phyloP scores from a whole-genome alignment of 2,329 filamentous ascomycete species.

The Ophiostoma sp. region DNA sequence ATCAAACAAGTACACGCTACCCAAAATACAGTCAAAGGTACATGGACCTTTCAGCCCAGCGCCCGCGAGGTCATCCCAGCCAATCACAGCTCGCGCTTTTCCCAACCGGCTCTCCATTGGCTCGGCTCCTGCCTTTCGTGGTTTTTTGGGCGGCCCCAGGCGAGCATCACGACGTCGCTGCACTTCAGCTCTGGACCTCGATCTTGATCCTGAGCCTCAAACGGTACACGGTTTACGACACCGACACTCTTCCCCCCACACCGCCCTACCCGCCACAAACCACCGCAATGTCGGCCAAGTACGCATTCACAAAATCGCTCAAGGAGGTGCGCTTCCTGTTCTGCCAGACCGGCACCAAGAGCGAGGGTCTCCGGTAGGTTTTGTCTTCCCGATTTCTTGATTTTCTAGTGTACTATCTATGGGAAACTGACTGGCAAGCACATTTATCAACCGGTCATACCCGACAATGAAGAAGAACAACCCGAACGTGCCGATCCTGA shows the following conservation, averaged over 20 bases:
- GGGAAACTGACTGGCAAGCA: constrained; percentile 46
- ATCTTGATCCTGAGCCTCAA: not conserved
- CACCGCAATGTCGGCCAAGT: constrained; percentile 76
- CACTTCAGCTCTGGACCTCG: not conserved
- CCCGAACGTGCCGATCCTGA: constrained; percentile 85
- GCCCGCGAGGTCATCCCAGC: not conserved
- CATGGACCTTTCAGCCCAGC: constrained; percentile 1
- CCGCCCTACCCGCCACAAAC: not conserved
- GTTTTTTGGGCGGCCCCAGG: constrained; percentile 9
- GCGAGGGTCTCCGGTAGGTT: constrained; percentile 68
- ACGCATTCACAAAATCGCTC: constrained; percentile 80
- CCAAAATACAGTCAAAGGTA: not conserved
- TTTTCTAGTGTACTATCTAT: too few relatives aligned
- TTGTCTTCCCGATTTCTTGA: not conserved
- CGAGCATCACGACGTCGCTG: constrained; percentile 19
- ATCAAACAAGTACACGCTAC: not conserved
- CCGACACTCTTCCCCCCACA: not conserved
- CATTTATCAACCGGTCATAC: constrained; percentile 86
- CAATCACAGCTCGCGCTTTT: constrained; percentile 24
- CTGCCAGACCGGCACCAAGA: constrained; percentile 89
- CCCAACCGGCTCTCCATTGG: constrained; percentile 22
- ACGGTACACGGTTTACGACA: not conserved
- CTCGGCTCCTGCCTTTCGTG: constrained; percentile 12
- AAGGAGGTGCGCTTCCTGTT: constrained; percentile 97
- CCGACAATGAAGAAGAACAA: constrained; percentile 99